Base-by-base conservation (phyloP, 257 asterid genomes). In the Galeopsis tetrahit region DNA sequence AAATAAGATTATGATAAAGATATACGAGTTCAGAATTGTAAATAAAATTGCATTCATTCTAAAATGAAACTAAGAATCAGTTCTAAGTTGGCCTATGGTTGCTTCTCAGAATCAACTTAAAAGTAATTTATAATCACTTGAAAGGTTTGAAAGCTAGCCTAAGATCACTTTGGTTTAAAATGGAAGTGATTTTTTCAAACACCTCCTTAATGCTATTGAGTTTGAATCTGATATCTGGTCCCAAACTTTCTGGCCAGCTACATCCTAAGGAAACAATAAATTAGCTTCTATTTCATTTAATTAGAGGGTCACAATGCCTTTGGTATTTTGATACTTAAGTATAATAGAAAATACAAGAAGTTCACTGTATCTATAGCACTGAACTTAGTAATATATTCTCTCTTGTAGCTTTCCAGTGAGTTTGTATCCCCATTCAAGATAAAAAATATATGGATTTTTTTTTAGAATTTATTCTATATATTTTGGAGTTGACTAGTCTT, bases 381-480 rank as follows among this genome's bases (percentile, higher is more conserved):
- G 66, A 10, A 39, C 9, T 3, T 49, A 38, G 6, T 4, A 1
- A 8, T 39, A 8, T 56, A n/a, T 15, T 39, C 69, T 57, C 42
- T 44, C 64, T 63, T 33, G 8, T 28, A 13, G 39, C 67, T 77
- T 60, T 15, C 38, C 34, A 52, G 40, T 6, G 59, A 77, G 74
- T 58, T 61, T 31, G 14, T 11, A n/a, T n/a, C 13, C 1, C 7
- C 48, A 36, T 51, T 10, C 44, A 66, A 57, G 46, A 38, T 31
- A 39, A 32, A 13, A 31, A 3, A 36, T 15, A 46, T 39, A 48
- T 43, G 9, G 38, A 38, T 63, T 7, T 65, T 66, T 35, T 43
- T 61, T 3, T 33, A 6, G 10, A 33, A 59, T 9, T 4, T 35
- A 35, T 49, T 32, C 43, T 42, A 10, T 40, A 38, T 53, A 28